These are phyloP conservation scores for Fusarium sp. DNA, from an alignment of 2,329 filamentous ascomycete species.

Conservation along the genomic window DNA sequence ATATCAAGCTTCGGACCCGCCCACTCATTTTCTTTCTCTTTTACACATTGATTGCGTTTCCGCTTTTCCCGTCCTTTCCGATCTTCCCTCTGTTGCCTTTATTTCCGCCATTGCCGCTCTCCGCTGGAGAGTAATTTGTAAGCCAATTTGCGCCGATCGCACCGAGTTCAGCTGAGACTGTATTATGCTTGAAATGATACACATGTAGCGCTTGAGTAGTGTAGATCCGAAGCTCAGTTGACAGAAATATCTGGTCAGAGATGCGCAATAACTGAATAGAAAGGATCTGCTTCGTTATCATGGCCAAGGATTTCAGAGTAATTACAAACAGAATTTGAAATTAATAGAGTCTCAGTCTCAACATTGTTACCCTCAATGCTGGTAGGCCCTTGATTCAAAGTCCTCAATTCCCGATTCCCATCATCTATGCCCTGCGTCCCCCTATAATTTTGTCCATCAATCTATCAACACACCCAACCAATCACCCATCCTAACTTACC, in stretches of 20 bases:
- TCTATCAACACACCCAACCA: not conserved
- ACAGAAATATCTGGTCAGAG: too few relatives aligned
- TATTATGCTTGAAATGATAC: not conserved
- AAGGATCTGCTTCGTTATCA: too few relatives aligned
- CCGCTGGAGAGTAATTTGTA: not conserved
- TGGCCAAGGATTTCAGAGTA: too few relatives aligned
- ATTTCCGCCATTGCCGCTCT: not conserved
- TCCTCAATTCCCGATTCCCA: too few relatives aligned
- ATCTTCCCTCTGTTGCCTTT: conserved; percentile 10
- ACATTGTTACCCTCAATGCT: too few relatives aligned
- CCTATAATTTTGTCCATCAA: not conserved
- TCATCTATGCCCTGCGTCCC: too few relatives aligned
- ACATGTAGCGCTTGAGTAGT: too few relatives aligned
- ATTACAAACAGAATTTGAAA: too few relatives aligned
- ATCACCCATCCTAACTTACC: not conserved
- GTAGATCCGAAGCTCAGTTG: not conserved
- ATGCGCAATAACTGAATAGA: too few relatives aligned
- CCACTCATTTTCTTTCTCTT: not conserved
- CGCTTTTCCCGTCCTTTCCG: conserved; percentile 1
- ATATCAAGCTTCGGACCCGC: conserved; percentile 1
- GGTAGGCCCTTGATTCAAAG: too few relatives aligned
- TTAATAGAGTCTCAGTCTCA: too few relatives aligned
- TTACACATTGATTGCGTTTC: not conserved
- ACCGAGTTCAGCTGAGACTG: not conserved
- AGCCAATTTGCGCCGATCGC: not conserved